Evolutionary conservation across 305 asterid species (phyloP).

Genomic region (Fraxinus dipetala): DNA sequence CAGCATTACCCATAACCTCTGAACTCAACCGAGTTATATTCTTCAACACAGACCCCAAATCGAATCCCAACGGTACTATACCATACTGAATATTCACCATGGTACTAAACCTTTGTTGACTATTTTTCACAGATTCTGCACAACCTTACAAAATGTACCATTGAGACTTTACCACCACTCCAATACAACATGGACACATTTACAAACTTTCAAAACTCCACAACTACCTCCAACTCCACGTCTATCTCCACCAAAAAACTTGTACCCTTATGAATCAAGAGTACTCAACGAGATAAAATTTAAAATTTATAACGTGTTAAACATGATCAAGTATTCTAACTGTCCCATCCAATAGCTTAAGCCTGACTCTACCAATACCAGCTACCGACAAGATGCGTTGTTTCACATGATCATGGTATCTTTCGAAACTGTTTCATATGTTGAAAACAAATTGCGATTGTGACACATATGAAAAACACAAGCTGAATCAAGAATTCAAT

Average conservation of each 20-base stretch:
- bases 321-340: neutral
- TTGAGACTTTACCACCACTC: neutral
- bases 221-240: neutral
- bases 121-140: neutral
- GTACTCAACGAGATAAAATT: neutral
- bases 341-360: neutral
- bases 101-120: neutral
- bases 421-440: neutral
- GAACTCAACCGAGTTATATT: neutral
- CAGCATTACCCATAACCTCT: neutral
- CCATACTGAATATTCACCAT: neutral
- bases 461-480: neutral
- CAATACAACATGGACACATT: neutral
- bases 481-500: neutral
- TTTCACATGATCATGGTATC: neutral
- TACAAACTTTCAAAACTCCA: neutral
- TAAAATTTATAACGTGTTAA: no score
- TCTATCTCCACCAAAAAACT: neutral
- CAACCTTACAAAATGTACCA: neutral
- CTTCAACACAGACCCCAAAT: neutral
- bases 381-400: neutral
- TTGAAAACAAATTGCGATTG: neutral
- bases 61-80: neutral
- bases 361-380: neutral
- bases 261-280: neutral